Conservation (phyloP, 2,329 filamentous ascomycete species). For the Oidium heveae region DNA sequence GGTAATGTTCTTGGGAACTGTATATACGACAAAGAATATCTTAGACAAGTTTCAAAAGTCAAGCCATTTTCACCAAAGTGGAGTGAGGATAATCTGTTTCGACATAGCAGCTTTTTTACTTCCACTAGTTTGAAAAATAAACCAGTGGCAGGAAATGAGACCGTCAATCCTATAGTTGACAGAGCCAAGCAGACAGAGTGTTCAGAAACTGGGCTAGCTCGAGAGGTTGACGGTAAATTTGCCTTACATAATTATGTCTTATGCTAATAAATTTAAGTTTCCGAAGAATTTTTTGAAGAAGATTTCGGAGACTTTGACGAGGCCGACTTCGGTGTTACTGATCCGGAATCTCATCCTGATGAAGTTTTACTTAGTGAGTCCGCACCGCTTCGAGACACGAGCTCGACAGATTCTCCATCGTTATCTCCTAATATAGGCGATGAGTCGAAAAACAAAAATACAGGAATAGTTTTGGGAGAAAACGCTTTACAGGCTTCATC, state of each 20-base stretch:
- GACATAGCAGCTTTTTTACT: constrained; percentile 40
- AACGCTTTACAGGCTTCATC: constrained; percentile 7
- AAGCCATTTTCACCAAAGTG: constrained; percentile 59
- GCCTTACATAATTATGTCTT: not conserved
- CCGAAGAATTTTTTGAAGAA: constrained; percentile 4
- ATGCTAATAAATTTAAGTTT: not conserved
- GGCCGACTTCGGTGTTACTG: constrained; percentile 46
- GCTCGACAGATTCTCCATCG: not conserved
- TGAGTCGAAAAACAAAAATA: not conserved
- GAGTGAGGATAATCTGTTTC: constrained; percentile 53
- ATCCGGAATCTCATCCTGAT: constrained; percentile 42
- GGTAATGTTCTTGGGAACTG: constrained; percentile 96
- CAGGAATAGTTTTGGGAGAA: not conserved
- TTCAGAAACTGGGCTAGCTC: not conserved
- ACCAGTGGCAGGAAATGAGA: constrained; percentile 9
- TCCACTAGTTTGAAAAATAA: not conserved
- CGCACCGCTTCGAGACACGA: not conserved
- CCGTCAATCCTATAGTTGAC: constrained; percentile 8
- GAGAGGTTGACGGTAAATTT: not conserved
- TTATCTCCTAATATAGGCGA: not conserved
- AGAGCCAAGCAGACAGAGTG: not conserved
- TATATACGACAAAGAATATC: constrained; percentile 88
- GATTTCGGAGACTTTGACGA: constrained; percentile 37
- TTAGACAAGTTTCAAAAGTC: constrained; percentile 71
- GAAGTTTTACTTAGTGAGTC: constrained; percentile 36